These are phyloP conservation scores for Cicer pinnatifidum DNA, from an alignment of 306 rosid species.

Conservation along the genomic window DNA sequence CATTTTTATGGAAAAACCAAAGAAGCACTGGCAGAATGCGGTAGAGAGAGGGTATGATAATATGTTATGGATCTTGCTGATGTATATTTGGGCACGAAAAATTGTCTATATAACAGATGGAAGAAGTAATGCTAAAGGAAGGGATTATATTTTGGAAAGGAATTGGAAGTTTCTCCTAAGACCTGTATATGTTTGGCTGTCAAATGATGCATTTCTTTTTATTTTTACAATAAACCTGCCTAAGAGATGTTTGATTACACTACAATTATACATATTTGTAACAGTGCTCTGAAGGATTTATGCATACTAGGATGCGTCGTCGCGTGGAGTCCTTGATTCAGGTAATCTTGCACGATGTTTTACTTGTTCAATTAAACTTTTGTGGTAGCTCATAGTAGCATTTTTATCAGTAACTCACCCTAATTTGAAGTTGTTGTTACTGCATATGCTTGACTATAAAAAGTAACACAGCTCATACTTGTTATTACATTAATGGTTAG, in stretches of 20 bases:
- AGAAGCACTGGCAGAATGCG: not conserved
- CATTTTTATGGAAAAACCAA: conserved; percentile 2
- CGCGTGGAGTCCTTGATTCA: conserved; percentile 97
- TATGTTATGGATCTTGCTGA: conserved; percentile 1
- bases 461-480: not conserved
- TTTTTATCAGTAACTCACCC: conserved; percentile 6
- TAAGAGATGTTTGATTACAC: conserved; percentile 15
- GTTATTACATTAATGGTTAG: conserved; percentile 26
- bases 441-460: conserved; percentile 1
- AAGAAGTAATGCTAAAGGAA: not conserved
- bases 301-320: conserved; percentile 98
- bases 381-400: conserved; percentile 22
- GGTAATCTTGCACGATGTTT: conserved; percentile 54
- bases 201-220: conserved; percentile 8
- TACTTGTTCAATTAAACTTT: conserved; percentile 36
- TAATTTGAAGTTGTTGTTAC: not conserved
- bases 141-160: conserved; percentile 1
- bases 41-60: not conserved
- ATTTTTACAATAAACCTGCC: conserved; percentile 18
- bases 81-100: not conserved
- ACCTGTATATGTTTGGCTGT: conserved; percentile 12
- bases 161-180: conserved; percentile 36
- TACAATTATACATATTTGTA: conserved; percentile 27
- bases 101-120: conserved; percentile 10
- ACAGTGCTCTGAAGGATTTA: conserved; percentile 98